A percentile compares a stretch with the other conserved stretches of the same genome.
These are phyloP conservation scores for Annulohypoxylon truncatum DNA, from an alignment of 2,329 filamentous ascomycete species.

Conservation along the genomic window DNA sequence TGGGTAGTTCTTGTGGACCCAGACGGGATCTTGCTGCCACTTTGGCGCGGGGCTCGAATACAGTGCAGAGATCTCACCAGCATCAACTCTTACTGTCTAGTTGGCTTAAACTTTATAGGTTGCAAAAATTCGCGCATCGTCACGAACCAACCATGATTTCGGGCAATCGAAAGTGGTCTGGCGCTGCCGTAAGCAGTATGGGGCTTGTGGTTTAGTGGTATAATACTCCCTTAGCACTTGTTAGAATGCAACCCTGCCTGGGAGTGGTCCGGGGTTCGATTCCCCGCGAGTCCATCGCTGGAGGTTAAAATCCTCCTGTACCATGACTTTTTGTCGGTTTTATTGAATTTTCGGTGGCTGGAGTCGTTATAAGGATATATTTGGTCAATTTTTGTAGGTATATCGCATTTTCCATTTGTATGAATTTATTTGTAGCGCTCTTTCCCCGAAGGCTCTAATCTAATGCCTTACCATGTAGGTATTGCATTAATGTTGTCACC, in stretches of 20 bases:
- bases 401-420: background rate
- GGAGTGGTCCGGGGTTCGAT: constrained; percentile 61
- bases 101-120: background rate
- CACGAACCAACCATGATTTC: background rate
- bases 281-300: constrained; percentile 58
- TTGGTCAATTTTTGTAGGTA: background rate
- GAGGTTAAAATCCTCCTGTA: constrained; percentile 41
- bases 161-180: background rate
- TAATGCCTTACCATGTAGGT: no score
- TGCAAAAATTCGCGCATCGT: background rate
- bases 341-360: background rate
- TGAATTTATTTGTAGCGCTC: background rate
- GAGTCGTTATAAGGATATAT: background rate
- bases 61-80: background rate
- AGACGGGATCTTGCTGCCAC: background rate
- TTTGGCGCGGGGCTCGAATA: background rate
- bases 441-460: background rate
- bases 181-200: background rate
- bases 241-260: no score
- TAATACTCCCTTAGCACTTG: constrained; percentile 60
- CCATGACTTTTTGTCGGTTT: constrained; percentile 28
- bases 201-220: constrained; percentile 61
- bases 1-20: background rate
- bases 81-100: background rate
- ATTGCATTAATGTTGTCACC: no score